Evolutionary conservation across 345 rosid genomes (phyloP).

Genomic region (Jatropha curcas): DNA sequence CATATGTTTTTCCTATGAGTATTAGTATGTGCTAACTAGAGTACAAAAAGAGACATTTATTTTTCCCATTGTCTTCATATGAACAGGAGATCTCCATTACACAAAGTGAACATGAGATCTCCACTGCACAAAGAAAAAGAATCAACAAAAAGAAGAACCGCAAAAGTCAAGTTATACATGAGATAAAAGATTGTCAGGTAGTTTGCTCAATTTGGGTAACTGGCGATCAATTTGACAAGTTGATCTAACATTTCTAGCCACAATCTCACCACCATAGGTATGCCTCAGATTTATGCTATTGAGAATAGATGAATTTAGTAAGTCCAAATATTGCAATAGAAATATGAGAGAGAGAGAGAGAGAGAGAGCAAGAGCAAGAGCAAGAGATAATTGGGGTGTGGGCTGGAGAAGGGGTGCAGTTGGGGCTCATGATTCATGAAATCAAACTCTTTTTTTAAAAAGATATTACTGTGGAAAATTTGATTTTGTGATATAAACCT

Average conservation of each 20-base stretch:
- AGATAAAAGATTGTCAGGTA: neutral
- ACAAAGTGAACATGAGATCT: too few relatives aligned
- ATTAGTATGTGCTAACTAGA: too few relatives aligned
- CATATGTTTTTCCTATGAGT: neutral
- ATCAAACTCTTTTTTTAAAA: neutral
- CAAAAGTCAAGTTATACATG: neutral
- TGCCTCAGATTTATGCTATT: neutral
- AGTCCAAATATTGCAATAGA: neutral
- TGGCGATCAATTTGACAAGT: neutral
- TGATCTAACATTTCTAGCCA: neutral
- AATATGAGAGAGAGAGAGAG: too few relatives aligned
- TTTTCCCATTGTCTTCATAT: neutral
- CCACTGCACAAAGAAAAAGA: neutral
- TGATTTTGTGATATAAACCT: neutral
- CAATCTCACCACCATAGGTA: neutral
- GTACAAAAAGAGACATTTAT: too few relatives aligned
- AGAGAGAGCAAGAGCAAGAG: neutral
- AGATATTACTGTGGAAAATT: neutral
- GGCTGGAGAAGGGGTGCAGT: too few relatives aligned
- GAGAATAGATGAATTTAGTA: neutral
- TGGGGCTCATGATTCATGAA: neutral
- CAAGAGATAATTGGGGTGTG: neutral
- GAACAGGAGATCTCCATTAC: neutral
- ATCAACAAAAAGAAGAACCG: neutral
- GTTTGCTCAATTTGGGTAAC: neutral